Base-by-base conservation (phyloP, 306 rosid species). In the Casuarina cunninghamiana region DNA sequence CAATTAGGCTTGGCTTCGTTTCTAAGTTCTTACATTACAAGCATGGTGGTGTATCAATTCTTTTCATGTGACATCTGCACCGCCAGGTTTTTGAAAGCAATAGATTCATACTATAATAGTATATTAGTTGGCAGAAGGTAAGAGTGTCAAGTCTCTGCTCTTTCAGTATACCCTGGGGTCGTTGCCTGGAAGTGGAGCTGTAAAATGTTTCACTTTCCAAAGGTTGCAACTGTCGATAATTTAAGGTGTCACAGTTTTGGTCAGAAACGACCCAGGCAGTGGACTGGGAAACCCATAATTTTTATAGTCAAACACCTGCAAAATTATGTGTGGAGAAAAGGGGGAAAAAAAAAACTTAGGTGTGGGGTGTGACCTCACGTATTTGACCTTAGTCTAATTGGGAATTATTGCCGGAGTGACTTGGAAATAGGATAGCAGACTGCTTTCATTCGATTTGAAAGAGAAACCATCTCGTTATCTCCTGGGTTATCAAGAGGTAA, bases 1-100 rank as follows among this genome's bases (percentile, higher is more conserved):
- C 88, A 75, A 77, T 83, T 71, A 78, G 88, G 83, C 78, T 81
- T 88, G 79, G 83, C 90, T 86, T 90, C 77, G 83, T 62, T 88
- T 84, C 80, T 73, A 89, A 88, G 86, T 88, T 80, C 86, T 88
- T 90, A 54, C 79, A 61, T 54, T 72, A 26, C 15, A 91, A 89
- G 95, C 75, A 85, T 89, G 79, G 81, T 79, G 53, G 35, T 67
- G 21, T 16, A 16, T 62, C 81, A 4, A 45, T 57, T 69, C 44
- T 76, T 80, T 26, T 38, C 76, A 70, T 42, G 69, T 71, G 19
- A 50, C 37, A 41, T 39, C 76, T 81, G 68, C 61, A 41, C 82
- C 17, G 17, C 77, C 53, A 70, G 21, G 63, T 45, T 54, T 38
- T 26, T 67, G 85, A 81, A 48, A 84, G 83, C 85, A 80, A 82